Base-by-base conservation (phyloP, 352 stramenopile species). In the Phytophthora quininea region DNA sequence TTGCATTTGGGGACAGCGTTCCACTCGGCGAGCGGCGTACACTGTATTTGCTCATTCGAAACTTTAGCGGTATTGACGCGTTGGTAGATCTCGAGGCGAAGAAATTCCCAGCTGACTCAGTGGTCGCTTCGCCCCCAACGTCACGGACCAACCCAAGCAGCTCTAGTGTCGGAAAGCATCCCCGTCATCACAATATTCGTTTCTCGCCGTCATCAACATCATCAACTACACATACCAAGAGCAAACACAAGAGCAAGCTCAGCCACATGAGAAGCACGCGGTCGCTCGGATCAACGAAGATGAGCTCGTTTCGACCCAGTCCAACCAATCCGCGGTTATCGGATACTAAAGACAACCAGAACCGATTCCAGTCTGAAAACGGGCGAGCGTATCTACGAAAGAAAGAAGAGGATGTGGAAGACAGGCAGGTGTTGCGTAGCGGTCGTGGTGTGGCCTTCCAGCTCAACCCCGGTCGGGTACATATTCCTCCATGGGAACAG, bases 31-130 rank as follows among this genome's bases (percentile, higher is more conserved):
- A 88, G n/a, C 83, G 80, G 4, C 72, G 76, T 19, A 45, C 69
- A 45, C 30, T 92, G 12, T 64, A 59, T 43, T 62, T 95, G 7
- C 48, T 92, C 2, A 74, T 95, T 24, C 85, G 84, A n/a, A 93
- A 93, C 62, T 85, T 86, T 32, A 93, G 87, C 42, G 87, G 85
- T 33, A 92, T 95, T 56, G 76, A 89, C 42, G 84, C 87, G 0
- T 60, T 78, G 4, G 52, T 93, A 8, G 69, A 90, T 24, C 38
- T 95, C 1, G 79, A 89, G 42, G 72, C 84, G 2, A 90, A 90
- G 58, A 80, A 78, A 46, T 92, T 84, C 45, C 71, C 73, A 15
- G 67, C 71, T 3, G 67, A 51, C 4, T 19, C 54, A 43, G 31
- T 63, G 8, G 54, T 40, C 12, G 43, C 54, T 48, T 53, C 42